Conservation (phyloP, 2,329 filamentous ascomycete species). For the Aspergillus sp. region DNA sequence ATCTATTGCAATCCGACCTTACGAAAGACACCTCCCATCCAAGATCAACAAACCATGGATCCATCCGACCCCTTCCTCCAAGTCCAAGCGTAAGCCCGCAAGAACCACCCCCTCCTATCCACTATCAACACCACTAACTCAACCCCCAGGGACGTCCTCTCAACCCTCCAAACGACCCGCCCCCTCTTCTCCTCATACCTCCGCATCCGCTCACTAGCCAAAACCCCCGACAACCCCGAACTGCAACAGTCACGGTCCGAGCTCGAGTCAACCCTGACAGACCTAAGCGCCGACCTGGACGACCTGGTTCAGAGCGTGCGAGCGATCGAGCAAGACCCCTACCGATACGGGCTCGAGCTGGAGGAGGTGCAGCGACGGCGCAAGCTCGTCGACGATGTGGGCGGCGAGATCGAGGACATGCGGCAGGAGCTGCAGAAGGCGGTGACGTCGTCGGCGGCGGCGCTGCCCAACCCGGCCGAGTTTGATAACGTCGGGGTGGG, state of each 20-base stretch:
- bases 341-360: conserved; percentile 79
- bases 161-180: conserved; percentile 75
- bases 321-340: conserved; percentile 83
- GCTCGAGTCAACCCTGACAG: conserved; percentile 72
- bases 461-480: conserved; percentile 58
- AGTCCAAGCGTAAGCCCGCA: conserved; percentile 43
- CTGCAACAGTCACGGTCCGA: conserved; percentile 66
- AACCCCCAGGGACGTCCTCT: conserved; percentile 74
- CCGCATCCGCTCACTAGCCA: conserved; percentile 85
- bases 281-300: conserved; percentile 79
- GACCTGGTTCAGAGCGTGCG: conserved; percentile 86
- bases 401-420: conserved; percentile 86
- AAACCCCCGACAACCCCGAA: conserved; percentile 68
- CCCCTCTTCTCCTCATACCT: conserved; percentile 92
- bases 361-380: conserved; percentile 79
- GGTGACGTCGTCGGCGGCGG: conserved; percentile 35
- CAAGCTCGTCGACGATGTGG: conserved; percentile 83
- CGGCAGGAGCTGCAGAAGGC: conserved; percentile 71
- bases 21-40: background rate
- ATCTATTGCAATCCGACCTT: too few relatives aligned
- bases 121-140: conserved; percentile 10
- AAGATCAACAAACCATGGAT: conserved; percentile 26
- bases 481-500: conserved; percentile 43
- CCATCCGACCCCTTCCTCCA: conserved; percentile 48
- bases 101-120: conserved; percentile 2